These are phyloP conservation scores for Pholiota conissans DNA, from an alignment of 768 basidiomycete species.

Conservation along the genomic window DNA sequence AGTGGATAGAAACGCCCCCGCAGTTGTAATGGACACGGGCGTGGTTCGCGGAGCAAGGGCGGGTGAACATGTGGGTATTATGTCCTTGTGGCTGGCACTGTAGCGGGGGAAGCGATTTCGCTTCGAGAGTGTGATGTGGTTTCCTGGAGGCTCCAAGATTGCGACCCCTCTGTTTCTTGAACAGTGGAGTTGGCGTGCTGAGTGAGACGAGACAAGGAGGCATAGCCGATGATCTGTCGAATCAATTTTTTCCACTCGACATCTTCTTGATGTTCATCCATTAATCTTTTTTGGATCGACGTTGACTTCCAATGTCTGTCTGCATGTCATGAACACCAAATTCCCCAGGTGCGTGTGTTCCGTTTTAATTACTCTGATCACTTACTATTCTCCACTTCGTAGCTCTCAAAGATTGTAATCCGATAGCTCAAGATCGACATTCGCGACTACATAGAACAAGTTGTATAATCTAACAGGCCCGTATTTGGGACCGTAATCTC, in stretches of 20 bases:
- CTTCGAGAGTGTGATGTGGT: conserved; percentile 40
- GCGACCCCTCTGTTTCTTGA: conserved; percentile 3
- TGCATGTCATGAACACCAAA: no score
- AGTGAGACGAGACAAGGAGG: conserved; percentile 1
- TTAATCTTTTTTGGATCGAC: neutral
- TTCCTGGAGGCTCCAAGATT: conserved; percentile 1
- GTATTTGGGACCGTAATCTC: conserved; percentile 7
- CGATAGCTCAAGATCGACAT: no score
- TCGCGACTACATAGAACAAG: conserved; percentile 10
- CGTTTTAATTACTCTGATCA: no score
- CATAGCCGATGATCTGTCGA: neutral
- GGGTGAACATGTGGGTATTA: conserved; percentile 31
- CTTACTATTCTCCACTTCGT: no score
- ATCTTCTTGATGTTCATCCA: conserved; percentile 15
- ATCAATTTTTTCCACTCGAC: conserved; percentile 9
- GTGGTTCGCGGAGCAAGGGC: conserved; percentile 35
- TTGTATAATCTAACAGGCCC: conserved; percentile 18
- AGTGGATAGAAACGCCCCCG: conserved; percentile 23
- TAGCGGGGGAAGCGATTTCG: conserved; percentile 39
- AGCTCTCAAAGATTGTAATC: no score
- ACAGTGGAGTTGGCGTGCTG: neutral
- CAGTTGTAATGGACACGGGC: conserved; percentile 33
- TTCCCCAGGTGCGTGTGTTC: neutral
- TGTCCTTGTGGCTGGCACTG: conserved; percentile 23
- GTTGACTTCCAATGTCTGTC: no score